A percentile compares a stretch with the other conserved stretches of the same genome.
Conservation (phyloP, 176 grass and related monocot species). For the Cenchrus americanus region DNA sequence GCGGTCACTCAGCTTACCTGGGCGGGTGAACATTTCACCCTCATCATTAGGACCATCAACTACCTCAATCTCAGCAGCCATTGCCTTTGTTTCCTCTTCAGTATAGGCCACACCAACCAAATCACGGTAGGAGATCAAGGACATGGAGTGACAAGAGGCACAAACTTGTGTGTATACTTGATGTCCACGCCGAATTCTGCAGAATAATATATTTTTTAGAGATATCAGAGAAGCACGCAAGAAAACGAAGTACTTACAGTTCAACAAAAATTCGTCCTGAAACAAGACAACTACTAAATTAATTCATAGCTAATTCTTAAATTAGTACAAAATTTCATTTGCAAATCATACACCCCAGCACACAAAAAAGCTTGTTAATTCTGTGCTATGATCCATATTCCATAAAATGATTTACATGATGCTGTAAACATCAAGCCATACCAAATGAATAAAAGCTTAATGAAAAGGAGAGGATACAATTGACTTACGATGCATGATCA, state of each 20-base stretch:
- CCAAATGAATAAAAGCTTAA: neutral
- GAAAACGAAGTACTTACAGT: neutral
- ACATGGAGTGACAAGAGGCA: constrained; percentile 97
- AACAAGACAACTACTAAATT: neutral
- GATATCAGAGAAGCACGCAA: constrained; percentile 13
- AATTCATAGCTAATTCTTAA: neutral
- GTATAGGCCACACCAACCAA: constrained; percentile 96
- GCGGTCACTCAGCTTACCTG: constrained; percentile 90
- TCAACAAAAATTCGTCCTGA: constrained; percentile 4
- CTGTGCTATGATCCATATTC: neutral
- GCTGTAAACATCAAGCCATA: neutral
- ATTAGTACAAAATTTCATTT: neutral
- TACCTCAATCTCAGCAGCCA: constrained; percentile 99
- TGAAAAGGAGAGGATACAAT: neutral
- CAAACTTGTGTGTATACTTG: constrained; percentile 99
- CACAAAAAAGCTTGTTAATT: neutral
- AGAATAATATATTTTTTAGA: constrained; percentile 11
- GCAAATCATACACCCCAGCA: neutral
- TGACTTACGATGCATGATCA: constrained; percentile 92
- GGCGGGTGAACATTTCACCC: constrained; percentile 89
- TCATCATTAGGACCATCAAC: constrained; percentile 95
- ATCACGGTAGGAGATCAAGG: constrained; percentile 92
- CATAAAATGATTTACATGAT: neutral
- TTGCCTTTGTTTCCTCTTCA: constrained; percentile 94
- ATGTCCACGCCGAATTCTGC: constrained; percentile 93